Evolutionary conservation across 768 basidiomycete species (phyloP).

Genomic region (Austroboletus eburneus): DNA sequence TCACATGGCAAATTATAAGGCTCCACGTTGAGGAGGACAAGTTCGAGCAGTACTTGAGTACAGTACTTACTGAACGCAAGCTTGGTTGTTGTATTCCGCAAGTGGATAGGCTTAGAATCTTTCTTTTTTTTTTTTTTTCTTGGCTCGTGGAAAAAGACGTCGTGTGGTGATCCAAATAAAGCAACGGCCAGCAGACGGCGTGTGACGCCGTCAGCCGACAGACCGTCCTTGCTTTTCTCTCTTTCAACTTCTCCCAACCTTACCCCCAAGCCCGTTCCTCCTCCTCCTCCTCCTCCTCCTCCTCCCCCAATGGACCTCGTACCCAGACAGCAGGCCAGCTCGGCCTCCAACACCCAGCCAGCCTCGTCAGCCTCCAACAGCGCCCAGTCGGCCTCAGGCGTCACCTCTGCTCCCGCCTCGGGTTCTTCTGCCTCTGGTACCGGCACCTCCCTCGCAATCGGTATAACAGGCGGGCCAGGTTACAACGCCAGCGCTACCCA

Average conservation of each 20-base stretch:
- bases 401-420: neutral
- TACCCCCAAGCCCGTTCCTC: slow-evolving; percentile 1
- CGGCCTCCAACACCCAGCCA: neutral
- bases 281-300: neutral
- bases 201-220: slow-evolving; percentile 14
- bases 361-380: slow-evolving; percentile 1
- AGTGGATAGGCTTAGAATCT: no score
- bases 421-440: neutral
- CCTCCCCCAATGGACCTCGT: slow-evolving; percentile 13
- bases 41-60: no score
- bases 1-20: no score
- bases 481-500: slow-evolving; percentile 20
- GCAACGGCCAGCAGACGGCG: neutral
- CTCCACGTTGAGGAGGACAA: no score
- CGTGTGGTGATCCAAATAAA: slow-evolving; percentile 6
- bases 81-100: no score
- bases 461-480: slow-evolving; percentile 27
- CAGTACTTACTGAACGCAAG: no score
- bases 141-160: neutral
- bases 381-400: neutral
- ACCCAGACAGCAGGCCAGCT: slow-evolving; percentile 17
- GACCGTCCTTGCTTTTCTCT: neutral
- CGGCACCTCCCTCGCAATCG: slow-evolving; percentile 3
- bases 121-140: no score
- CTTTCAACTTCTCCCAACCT: neutral